Evolutionary conservation across 148 eudicot species (phyloP), one percentile per base, ranked within the genome.

Genomic region (Heliosperma pusillum): DNA sequence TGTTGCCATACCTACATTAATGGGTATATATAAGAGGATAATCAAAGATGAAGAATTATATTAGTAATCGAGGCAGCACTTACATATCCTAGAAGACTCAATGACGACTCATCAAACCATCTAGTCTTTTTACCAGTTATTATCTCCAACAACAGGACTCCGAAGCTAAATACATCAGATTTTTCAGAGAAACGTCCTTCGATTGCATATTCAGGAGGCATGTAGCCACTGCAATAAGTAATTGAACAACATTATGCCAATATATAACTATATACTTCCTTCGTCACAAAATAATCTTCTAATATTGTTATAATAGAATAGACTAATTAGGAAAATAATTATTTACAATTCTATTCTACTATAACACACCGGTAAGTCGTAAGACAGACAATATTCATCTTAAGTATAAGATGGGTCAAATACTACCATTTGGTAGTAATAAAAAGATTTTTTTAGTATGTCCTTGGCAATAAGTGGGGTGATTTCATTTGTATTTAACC

Each of bases 181-280:
- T 76, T 80, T 44, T 71, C 76, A 0, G 83, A 80, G 68, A 80
- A 80, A 17, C 33, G 79, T 50, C 83, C 83, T 70, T 80, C 79
- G 68, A 76, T 76, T 55, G 79, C 83, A 30, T 76, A 80, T 68
- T 80, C 83, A 0, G 83, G 79, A 70, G 83, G 76, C 79, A 80
- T 75, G 76, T 80, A 80, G 12, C 83, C 83, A 6, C 79, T 80
- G 82, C 27, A 59, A 5, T 20, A 21, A 21, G 26, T 59, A 59
- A 59, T 20, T 59, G 63, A 10, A 59, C 3, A 59, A 47, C 52
- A 21, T 20, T 21, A 20, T 21, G 24, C 24, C 11, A 7, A 58
- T 20, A 8, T 21, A 58, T 21, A 15, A 7, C n/a, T n/a, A n/a
- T n/a, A n/a, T n/a, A n/a, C n/a, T n/a, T n/a, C n/a, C n/a, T n/a